Conservation (phyloP, 2,329 filamentous ascomycete species). For the Aspergillus sp. region DNA sequence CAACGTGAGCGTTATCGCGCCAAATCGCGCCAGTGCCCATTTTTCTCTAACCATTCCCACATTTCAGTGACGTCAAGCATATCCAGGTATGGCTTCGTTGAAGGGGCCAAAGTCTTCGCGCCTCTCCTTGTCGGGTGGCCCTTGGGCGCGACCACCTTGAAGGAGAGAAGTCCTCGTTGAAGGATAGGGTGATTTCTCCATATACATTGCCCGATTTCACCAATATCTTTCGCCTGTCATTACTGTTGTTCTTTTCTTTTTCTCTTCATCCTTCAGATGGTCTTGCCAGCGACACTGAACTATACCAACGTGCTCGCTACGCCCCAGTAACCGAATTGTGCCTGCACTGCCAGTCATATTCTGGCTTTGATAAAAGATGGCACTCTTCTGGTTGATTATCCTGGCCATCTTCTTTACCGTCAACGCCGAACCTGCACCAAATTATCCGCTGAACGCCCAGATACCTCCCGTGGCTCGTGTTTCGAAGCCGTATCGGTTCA, state of each 20-base stretch:
- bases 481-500: constrained; percentile 46
- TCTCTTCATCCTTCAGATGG: constrained; percentile 2
- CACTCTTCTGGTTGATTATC: constrained; percentile 19
- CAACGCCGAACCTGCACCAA: constrained; percentile 34
- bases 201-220: constrained; percentile 9
- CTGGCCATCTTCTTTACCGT: constrained; percentile 23
- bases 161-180: constrained; percentile 16
- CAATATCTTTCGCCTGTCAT: constrained; percentile 7
- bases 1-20: constrained; percentile 26
- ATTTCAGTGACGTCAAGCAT: constrained; percentile 34
- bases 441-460: constrained; percentile 79
- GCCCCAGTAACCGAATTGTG: constrained; percentile 6
- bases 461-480: constrained; percentile 73
- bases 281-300: background rate
- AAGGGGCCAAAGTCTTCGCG: constrained; percentile 28
- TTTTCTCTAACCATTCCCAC: constrained; percentile 28
- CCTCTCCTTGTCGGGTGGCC: constrained; percentile 24
- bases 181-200: constrained; percentile 15
- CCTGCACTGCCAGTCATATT: no score
- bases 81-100: constrained; percentile 34
- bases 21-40: constrained; percentile 7
- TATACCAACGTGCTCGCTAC: constrained; percentile 12
- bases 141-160: constrained; percentile 22
- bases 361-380: constrained; percentile 15
- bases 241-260: constrained; percentile 5